phyloP scores from a whole-genome alignment of 306 rosid genomes.

The Rosa persica region DNA sequence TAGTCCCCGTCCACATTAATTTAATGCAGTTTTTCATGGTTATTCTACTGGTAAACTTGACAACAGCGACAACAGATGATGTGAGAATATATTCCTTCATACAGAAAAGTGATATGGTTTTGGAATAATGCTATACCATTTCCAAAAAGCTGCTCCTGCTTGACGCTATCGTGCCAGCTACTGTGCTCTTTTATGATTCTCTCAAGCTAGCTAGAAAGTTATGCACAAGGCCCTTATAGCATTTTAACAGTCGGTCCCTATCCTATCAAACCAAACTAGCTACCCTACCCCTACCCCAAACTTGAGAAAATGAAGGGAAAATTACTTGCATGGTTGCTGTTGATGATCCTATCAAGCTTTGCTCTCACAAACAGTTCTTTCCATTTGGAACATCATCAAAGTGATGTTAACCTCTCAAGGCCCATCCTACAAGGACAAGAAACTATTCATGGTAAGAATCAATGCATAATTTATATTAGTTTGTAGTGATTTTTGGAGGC shows the following conservation, averaged over 20 bases:
- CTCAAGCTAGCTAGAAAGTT: neutral
- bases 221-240: neutral
- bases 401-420: neutral
- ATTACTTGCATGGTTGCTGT: constrained; percentile 12
- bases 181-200: neutral
- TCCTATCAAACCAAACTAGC: neutral
- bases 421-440: neutral
- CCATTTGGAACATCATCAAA: neutral
- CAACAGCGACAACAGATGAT: too few relatives aligned
- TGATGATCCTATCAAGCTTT: constrained; percentile 10
- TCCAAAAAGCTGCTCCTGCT: constrained; percentile 3
- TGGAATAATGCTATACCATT: neutral
- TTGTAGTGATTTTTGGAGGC: neutral
- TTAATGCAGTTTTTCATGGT: too few relatives aligned
- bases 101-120: neutral
- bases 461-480: neutral
- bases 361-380: neutral
- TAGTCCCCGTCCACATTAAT: too few relatives aligned
- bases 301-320: constrained; percentile 8
- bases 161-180: neutral
- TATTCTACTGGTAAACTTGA: too few relatives aligned
- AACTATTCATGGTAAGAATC: constrained; percentile 9
- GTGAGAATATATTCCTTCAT: too few relatives aligned
- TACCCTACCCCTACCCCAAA: neutral
- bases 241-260: neutral